Evolutionary conservation across 306 rosid species (phyloP), one percentile per base, ranked within the genome.

Genomic region (Neltuma alba): DNA sequence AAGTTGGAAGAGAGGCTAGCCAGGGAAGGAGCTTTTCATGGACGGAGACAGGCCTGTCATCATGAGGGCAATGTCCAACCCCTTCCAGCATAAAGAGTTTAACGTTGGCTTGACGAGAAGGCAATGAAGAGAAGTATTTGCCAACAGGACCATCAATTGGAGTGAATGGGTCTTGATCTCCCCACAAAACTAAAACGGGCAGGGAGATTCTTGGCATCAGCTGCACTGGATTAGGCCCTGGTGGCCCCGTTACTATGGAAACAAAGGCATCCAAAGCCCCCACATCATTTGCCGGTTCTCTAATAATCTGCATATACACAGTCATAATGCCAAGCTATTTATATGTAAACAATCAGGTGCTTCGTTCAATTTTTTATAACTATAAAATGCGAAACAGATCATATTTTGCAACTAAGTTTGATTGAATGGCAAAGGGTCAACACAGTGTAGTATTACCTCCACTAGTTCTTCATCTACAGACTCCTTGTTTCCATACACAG

Each of bases 141-240:
- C 97, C 97, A 45, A 94, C 93, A 47, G 99, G 99, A 28, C 99
- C 99, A 82, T 94, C 99, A 75, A 94, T 84, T 0, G 99, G 99
- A 72, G 99, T 94, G 61, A 94, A 92, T 3, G 97, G 90, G 70
- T 94, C 99, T 83, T 94, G 66, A 77, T 92, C 90, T 27, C 97
- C 97, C 99, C 99, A 94, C 77, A 94, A 77, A 75, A 92, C 83
- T 54, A 94, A 81, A 69, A 92, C 83, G n/a, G 99, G 99, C 41
- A 85, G 11, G 20, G 90, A 77, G 33, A 94, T 80, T 75, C 65
- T 86, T 1, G 99, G 95, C 86, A 94, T 87, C 83, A 94, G 74
- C 76, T 86, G 87, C 62, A 88, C 88, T 0, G 98, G 97, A 74
- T 65, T 94, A 1, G 98, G 98, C 62, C 98, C 98, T 0, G 97